Evolutionary conservation across 2,329 filamentous ascomycete genomes (phyloP).

Genomic region (Saccharata proteae): DNA sequence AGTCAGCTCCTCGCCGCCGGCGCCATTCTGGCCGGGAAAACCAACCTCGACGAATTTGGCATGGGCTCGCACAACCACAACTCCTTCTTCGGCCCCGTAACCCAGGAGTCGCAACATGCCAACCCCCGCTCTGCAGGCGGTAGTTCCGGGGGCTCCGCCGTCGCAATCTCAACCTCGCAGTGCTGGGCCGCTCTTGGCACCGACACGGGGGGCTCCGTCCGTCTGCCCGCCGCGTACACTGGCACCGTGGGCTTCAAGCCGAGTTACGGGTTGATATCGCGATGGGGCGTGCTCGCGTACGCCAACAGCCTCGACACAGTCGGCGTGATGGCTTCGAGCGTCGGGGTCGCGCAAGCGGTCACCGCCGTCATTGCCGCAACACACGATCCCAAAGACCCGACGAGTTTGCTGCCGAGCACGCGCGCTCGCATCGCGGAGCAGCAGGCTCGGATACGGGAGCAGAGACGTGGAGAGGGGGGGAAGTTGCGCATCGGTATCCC

Average conservation of each 20-base stretch:
- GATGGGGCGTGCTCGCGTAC: constrained; percentile 80
- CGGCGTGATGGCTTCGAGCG: constrained; percentile 54
- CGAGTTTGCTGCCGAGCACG: constrained; percentile 48
- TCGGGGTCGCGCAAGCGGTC: constrained; percentile 30
- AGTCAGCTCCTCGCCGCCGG: constrained; percentile 51
- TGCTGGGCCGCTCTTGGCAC: constrained; percentile 69
- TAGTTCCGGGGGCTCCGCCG: constrained; percentile 86
- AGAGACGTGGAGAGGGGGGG: background rate
- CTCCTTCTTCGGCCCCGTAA: constrained; percentile 55
- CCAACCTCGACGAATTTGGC: constrained; percentile 91
- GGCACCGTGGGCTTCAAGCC: constrained; percentile 80
- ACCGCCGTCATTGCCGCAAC: constrained; percentile 6
- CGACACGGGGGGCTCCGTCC: constrained; percentile 82
- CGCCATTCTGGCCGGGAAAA: constrained; percentile 60
- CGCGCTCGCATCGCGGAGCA: constrained; percentile 33
- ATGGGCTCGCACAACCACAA: constrained; percentile 77
- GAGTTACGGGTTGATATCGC: constrained; percentile 75
- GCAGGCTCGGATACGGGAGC: background rate
- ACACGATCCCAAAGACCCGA: constrained; percentile 64
- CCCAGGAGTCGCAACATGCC: constrained; percentile 12
- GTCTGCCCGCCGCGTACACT: constrained; percentile 78
- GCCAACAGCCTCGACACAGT: constrained; percentile 90
- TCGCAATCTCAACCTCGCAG: constrained; percentile 59
- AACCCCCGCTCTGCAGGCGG: constrained; percentile 51
- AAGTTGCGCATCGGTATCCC: constrained; percentile 45